A percentile compares a stretch with the other conserved stretches of the same genome.
phyloP scores from a whole-genome alignment of 108 stramenopile species.

The Aurantiochytrium sp. region DNA sequence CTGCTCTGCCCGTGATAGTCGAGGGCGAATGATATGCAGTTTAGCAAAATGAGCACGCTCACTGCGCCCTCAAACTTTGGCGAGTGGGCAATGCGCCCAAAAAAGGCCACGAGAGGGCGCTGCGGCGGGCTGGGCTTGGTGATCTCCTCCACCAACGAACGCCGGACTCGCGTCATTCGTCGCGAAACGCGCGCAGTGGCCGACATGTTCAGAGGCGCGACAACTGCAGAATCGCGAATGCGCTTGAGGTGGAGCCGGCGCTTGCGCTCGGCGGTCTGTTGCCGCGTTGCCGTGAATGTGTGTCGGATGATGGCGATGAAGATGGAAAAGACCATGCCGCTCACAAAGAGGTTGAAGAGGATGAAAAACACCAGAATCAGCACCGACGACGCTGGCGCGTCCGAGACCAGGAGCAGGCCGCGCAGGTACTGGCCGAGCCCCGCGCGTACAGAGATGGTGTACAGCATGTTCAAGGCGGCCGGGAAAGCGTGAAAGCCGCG shows the following conservation, averaged over 20 bases:
- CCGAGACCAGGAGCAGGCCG: neutral
- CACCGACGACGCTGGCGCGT: neutral
- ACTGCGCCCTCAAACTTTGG: slow-evolving; percentile 25
- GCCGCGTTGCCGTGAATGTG: neutral
- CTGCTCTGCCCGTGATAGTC: slow-evolving; percentile 39
- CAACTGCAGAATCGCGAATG: neutral
- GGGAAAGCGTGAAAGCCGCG: neutral
- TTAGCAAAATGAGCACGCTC: slow-evolving; percentile 41
- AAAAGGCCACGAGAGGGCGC: neutral
- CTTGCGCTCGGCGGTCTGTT: neutral
- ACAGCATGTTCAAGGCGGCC: neutral
- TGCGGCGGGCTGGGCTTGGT: neutral
- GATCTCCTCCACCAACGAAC: neutral
- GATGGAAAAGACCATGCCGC: slow-evolving; percentile 37
- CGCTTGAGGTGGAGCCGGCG: neutral
- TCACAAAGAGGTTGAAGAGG: slow-evolving; percentile 49
- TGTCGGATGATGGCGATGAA: slow-evolving; percentile 37
- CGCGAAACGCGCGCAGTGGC: neutral
- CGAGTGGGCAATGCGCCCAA: neutral
- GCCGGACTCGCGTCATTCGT: neutral
- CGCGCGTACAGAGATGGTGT: neutral
- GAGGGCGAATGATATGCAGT: slow-evolving; percentile 41
- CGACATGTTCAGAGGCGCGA: neutral
- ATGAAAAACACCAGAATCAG: slow-evolving; percentile 40
- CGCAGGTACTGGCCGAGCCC: neutral